phyloP scores from a whole-genome alignment of 345 rosid species.

The Psidium guajava region DNA sequence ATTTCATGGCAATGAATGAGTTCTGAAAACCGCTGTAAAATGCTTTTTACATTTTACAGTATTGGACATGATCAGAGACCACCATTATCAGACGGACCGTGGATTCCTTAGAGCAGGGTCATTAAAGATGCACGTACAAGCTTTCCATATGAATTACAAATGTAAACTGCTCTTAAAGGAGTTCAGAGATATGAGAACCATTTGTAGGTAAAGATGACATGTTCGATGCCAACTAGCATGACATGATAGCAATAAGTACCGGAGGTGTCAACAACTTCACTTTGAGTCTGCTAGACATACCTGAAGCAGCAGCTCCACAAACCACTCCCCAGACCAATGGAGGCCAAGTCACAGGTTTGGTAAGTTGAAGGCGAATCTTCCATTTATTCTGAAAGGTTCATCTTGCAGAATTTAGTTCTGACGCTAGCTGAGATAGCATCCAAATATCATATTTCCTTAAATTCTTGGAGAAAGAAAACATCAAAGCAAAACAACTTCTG shows the following conservation, averaged over 20 bases:
- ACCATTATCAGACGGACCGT: background rate
- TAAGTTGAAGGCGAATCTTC: constrained; percentile 97
- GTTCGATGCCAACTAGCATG: background rate
- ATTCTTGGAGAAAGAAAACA: background rate
- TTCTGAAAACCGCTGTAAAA: background rate
- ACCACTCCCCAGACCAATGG: constrained; percentile 93
- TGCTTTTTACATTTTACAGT: background rate
- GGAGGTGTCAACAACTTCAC: background rate
- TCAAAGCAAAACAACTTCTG: background rate
- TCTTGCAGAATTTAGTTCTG: background rate
- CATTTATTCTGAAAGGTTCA: constrained; percentile 59
- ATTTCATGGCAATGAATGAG: background rate
- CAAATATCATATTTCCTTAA: background rate
- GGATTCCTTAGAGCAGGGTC: background rate
- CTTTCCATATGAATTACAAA: background rate
- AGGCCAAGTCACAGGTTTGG: constrained; percentile 99
- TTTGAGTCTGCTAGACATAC: constrained; percentile 18
- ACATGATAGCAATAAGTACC: background rate
- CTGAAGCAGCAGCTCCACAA: constrained; percentile 99
- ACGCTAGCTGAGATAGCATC: background rate
- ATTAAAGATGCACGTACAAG: background rate
- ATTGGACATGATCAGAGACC: background rate
- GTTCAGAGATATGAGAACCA: background rate
- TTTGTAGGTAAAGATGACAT: background rate
- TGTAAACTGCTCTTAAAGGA: background rate